Base-by-base conservation (phyloP, 2,329 filamentous ascomycete species). In the Epichloe coenophiala region DNA sequence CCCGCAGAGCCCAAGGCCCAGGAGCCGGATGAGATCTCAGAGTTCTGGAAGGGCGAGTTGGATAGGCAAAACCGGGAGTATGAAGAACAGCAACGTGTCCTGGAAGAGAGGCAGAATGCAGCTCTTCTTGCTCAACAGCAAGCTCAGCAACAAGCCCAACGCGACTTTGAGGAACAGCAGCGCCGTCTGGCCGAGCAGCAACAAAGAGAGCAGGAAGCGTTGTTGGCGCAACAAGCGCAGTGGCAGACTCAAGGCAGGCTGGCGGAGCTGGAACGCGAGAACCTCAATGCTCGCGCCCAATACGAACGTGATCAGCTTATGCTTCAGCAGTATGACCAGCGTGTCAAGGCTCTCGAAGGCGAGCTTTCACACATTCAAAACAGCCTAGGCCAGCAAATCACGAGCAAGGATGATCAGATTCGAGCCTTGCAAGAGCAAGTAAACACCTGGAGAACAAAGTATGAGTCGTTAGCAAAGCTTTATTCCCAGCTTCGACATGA, bases 291-390 rank as follows among this genome's bases (percentile, higher is more conserved):
- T 4, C 81, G 93, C 41, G 88, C 90, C 7, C 93, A 97, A 67
- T 97, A 96, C 63, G 90, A 97, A 67, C 85, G 85, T n/a, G 90
- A 98, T 64, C 93, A 97, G 69, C 74, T 98, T 41, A 88, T 97
- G 86, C 76, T 98, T 42, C 88, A 96, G 67, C 91, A 97, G 64
- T 98, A 96, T 63, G 93, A 98, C 58, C 84, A 88, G 63, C 81
- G 91, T 54, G 89, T 98, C 63, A 97, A 96, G 72, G 85, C 88
- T 19, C 71, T 98, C 12, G 93, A 98, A 67, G 80, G 82, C 50
- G 93, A 98, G 68, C 77, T 98, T 55, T 70, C 76, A 45, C 86
- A 95, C 57, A 76, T 97, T 48, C 86, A 88, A 59, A 79, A 76
- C 58, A 96, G 89, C 65, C 84, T 87, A 59, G 83, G 85, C 41